A percentile compares a stretch with the other conserved stretches of the same genome.
phyloP scores from a whole-genome alignment of 2,329 filamentous ascomycete genomes.

The Fusarium illudens region DNA sequence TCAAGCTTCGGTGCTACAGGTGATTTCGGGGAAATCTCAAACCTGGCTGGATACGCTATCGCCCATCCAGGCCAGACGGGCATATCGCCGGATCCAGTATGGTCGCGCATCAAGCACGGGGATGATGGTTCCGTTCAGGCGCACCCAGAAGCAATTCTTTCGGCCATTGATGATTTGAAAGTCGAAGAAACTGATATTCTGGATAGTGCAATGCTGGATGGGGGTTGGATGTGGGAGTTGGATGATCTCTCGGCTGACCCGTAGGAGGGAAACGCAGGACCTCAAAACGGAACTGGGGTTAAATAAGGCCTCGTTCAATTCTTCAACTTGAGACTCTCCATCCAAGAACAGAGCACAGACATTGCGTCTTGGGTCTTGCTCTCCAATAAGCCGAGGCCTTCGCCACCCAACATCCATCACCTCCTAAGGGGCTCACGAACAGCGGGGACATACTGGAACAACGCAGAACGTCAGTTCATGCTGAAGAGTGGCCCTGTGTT shows the following conservation, averaged over 20 bases:
- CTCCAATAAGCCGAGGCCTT: background rate
- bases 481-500: no score
- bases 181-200: slow-evolving; percentile 4
- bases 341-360: no score
- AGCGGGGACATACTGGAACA: slow-evolving; percentile 7
- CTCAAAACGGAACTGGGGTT: no score
- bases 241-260: background rate
- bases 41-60: slow-evolving; percentile 18
- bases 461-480: background rate
- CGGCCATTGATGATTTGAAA: slow-evolving; percentile 29
- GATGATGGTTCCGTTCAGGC: background rate
- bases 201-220: slow-evolving; percentile 18
- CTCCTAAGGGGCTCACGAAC: slow-evolving; percentile 1
- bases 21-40: background rate
- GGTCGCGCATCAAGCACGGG: slow-evolving; percentile 18
- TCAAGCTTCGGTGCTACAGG: background rate
- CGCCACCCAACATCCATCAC: background rate
- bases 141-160: slow-evolving; percentile 21
- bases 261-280: background rate
- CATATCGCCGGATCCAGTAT: slow-evolving; percentile 27
- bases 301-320: no score
- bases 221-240: slow-evolving; percentile 29
- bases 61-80: slow-evolving; percentile 3
- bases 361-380: background rate
- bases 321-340: no score